Base-by-base conservation (phyloP, 140 eudicot genomes). In the Ambrosia hybrid region DNA sequence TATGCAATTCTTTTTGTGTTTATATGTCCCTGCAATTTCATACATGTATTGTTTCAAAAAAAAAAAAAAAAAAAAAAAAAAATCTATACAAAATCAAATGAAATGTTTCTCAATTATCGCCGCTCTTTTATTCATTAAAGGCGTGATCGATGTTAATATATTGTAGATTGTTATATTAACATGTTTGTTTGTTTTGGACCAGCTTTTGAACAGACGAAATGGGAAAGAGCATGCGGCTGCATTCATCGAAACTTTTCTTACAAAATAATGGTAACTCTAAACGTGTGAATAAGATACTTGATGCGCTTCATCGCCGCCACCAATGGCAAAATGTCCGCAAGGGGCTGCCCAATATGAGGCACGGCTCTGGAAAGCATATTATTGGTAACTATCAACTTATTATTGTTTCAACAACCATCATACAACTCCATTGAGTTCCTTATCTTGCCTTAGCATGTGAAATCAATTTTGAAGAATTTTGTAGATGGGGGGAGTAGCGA, bases 281-380 rank as follows among this genome's bases (percentile, higher is more conserved):
- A 21, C 81, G 89, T 30, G 74, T 84, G 78, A 45, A 72, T 70
- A 84, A 80, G 62, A 49, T 91, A 55, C 72, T 85, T 56, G 76
- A 78, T 57, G 85, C 77, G 16, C 74, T 87, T 15, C 60, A 79
- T 56, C 85, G 72, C 48, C 82, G 85, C 48, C 78, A 84, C 10
- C 77, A 83, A 17, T 85, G 95, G 90, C 74, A 76, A 67, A 72
- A 79, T 59, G 95, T 79, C 43, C 86, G 76, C 78, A 94, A 85
- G 80, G 78, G 36, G 57, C 81, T 88, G 61, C 85, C 96, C 0
- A 65, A 76, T 45, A 88, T 66, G 74, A 79, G 85, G 65, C 85
- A 76, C 11, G 68, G 77, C 39, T 60, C 82, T 10, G 85, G 83
- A 76, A 87, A 78, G 46, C 86, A 74, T 9, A 49, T 57, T 16